Base-by-base conservation (phyloP, 768 basidiomycete species). In the Atractiella rhizophila region DNA sequence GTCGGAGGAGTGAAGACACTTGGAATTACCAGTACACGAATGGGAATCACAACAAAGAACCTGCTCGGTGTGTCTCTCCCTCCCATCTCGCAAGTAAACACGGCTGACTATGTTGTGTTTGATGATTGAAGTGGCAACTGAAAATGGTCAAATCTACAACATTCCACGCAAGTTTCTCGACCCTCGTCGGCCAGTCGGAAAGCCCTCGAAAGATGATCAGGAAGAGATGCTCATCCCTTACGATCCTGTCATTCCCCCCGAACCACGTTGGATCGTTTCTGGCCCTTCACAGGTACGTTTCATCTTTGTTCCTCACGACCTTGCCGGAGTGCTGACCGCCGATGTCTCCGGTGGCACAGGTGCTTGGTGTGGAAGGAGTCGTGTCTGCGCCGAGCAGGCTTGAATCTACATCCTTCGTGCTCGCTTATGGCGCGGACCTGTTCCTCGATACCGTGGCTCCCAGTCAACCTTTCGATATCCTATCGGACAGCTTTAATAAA, bases 401-500 rank as follows among this genome's bases (percentile, higher is more conserved):
- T 20, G 88, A 96, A 58, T 86, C 82, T 4, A 94, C 83, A 0
- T 83, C 83, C 0, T 60, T 94, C 5, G 69, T 94, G 21, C 72
- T 94, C 53, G 70, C 73, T 1, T 73, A 74, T 51, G 86, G 88
- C 4, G 65, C 85, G 7, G 88, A 96, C 59, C 64, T 94, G 48
- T 94, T 94, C 67, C 62, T 73, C 21, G 80, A 80, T 10, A 69
- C 82, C 13, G 67, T 80, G 4, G 68, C 78, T 28, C 82, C 86
- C 2, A 85, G 81, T 10, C 72, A 70, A 29, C 81, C 82, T 16
- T 96, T 96, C 52, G 88, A 96, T 54, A 73, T 91, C 20, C 68
- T 96, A 7, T 80, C 69, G 51, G 77, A 85, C 57, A 73, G 65
- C 53, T 96, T 96, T 59, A 94, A 94, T 63, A 91, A 94, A 63